phyloP scores from a whole-genome alignment of 1,284 basidiomycete genomes.

The Ustilago nuda region DNA sequence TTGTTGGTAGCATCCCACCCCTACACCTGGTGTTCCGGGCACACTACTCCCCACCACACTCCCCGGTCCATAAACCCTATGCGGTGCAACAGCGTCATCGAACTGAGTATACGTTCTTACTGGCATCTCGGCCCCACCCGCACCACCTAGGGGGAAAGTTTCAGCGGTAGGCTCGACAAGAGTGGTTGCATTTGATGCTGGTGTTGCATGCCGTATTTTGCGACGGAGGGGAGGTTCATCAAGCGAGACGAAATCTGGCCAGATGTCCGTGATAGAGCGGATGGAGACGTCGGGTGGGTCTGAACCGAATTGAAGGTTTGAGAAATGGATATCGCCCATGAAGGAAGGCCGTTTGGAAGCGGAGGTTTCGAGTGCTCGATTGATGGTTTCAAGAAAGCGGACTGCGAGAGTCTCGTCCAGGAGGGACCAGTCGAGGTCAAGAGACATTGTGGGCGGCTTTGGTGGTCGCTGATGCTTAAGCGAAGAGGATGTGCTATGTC shows the following conservation, averaged over 20 bases:
- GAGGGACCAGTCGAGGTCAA: slow-evolving; percentile 74
- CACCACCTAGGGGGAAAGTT: slow-evolving; percentile 2
- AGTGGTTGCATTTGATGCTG: slow-evolving; percentile 37
- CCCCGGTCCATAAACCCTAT: slow-evolving; percentile 42
- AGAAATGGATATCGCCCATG: slow-evolving; percentile 88
- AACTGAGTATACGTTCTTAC: slow-evolving; percentile 51
- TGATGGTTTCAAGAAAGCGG: slow-evolving; percentile 81
- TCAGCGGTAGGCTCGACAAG: slow-evolving; percentile 27
- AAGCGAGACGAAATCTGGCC: slow-evolving; percentile 79
- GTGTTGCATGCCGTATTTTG: slow-evolving; percentile 32
- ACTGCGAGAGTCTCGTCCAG: slow-evolving; percentile 78
- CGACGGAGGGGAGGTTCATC: slow-evolving; percentile 40
- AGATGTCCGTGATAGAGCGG: slow-evolving; percentile 90
- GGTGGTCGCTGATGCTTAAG: neutral
- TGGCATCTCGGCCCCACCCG: slow-evolving; percentile 16
- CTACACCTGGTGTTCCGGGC: slow-evolving; percentile 18
- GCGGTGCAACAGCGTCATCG: slow-evolving; percentile 37
- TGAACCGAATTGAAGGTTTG: slow-evolving; percentile 86
- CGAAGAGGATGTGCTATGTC: slow-evolving; percentile 8
- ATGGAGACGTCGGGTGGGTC: slow-evolving; percentile 86
- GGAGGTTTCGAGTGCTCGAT: slow-evolving; percentile 76
- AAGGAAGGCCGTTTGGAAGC: slow-evolving; percentile 84
- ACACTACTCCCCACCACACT: slow-evolving; percentile 40
- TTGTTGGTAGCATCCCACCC: slow-evolving; percentile 31
- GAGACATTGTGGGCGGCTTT: slow-evolving; percentile 52